Conservation (phyloP, 2,329 filamentous ascomycete genomes). For the Fusarium illudens region DNA sequence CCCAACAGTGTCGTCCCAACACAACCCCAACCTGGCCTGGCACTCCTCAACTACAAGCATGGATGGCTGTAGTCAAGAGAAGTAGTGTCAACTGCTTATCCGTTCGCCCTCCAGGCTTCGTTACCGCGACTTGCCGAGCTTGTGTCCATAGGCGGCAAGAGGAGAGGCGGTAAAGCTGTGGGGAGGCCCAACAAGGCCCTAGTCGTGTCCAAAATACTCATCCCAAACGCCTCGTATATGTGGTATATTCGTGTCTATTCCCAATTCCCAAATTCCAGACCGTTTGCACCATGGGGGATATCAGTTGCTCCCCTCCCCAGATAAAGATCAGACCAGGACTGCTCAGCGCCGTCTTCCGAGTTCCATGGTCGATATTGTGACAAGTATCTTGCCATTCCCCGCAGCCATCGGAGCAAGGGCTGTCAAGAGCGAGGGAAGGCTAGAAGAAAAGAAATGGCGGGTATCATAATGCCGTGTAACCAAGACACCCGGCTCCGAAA, state of each 20-base stretch:
- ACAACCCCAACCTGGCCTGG: neutral
- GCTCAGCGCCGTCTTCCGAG: slow-evolving; percentile 23
- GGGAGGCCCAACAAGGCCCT: neutral
- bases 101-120: neutral
- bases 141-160: neutral
- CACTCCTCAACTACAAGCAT: neutral
- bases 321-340: slow-evolving; percentile 3
- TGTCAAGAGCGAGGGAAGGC: neutral
- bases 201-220: slow-evolving; percentile 15
- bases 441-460: slow-evolving; percentile 32
- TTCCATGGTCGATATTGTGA: slow-evolving; percentile 3
- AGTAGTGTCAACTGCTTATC: neutral
- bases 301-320: neutral
- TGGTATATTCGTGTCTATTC: slow-evolving; percentile 43
- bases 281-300: slow-evolving; percentile 18
- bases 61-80: slow-evolving; percentile 1
- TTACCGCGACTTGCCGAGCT: neutral
- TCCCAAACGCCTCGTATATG: slow-evolving; percentile 42
- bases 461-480: slow-evolving; percentile 42
- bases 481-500: slow-evolving; percentile 29
- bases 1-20: neutral
- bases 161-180: neutral
- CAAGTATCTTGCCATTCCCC: slow-evolving; percentile 14
- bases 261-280: slow-evolving; percentile 7
- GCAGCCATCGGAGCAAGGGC: slow-evolving; percentile 7